phyloP scores from a whole-genome alignment of 257 asterid species.

The Handroanthus guayacan region DNA sequence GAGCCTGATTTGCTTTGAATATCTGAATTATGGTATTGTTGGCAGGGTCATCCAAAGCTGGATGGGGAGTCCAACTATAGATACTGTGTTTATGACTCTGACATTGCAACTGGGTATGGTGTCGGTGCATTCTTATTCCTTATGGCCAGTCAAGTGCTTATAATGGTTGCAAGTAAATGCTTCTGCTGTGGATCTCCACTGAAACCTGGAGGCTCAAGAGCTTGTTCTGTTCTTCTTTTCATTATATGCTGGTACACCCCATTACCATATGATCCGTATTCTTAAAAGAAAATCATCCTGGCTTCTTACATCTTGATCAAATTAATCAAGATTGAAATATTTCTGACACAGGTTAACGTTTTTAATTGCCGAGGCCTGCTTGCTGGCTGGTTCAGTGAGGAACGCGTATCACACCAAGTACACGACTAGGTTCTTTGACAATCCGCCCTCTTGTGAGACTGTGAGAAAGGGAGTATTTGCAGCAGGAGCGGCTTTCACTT shows the following conservation, averaged over 20 bases:
- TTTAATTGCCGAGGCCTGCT: conserved; percentile 76
- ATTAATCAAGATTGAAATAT: background rate
- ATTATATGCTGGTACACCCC: conserved; percentile 77
- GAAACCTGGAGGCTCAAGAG: conserved; percentile 91
- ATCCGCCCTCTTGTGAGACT: conserved; percentile 80
- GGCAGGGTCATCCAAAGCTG: conserved; percentile 45
- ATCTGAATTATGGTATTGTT: conserved; percentile 20
- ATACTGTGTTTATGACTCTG: conserved; percentile 57
- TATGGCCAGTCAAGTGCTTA: conserved; percentile 67
- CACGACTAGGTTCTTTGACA: conserved; percentile 47
- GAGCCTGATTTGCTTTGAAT: conserved; percentile 16
- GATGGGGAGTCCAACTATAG: conserved; percentile 43
- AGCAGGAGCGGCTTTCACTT: conserved; percentile 84
- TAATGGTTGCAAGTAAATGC: conserved; percentile 85
- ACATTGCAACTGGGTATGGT: conserved; percentile 86
- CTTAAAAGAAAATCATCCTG: background rate
- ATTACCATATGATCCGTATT: background rate
- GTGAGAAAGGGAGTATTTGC: conserved; percentile 93
- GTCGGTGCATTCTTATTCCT: conserved; percentile 88
- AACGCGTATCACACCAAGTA: conserved; percentile 93
- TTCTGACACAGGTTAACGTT: conserved; percentile 71
- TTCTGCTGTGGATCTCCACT: conserved; percentile 89
- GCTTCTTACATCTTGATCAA: conserved; percentile 15
- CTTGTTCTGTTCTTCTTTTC: conserved; percentile 84
- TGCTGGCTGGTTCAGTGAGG: conserved; percentile 90